Evolutionary conservation across 345 rosid species (phyloP).

Genomic region (Gossypium rotundifolium): DNA sequence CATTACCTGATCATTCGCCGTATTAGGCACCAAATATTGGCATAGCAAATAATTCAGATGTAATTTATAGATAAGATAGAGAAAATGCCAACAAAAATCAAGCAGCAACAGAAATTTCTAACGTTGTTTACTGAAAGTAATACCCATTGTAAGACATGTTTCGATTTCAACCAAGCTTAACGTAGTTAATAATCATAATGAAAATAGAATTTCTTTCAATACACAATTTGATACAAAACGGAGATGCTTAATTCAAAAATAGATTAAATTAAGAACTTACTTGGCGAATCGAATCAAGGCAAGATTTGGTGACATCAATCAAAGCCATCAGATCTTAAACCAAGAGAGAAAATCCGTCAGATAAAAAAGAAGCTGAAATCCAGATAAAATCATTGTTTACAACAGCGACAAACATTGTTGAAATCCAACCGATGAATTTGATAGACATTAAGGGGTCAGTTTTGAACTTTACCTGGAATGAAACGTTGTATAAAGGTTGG

Average conservation of each 20-base stretch:
- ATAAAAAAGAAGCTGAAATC: not conserved
- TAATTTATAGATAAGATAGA: not conserved
- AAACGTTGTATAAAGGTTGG: not conserved
- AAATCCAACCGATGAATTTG: not conserved
- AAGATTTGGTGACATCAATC: conserved; percentile 65
- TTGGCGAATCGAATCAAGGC: conserved; percentile 70
- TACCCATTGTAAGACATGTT: not conserved
- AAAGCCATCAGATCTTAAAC: conserved; percentile 40
- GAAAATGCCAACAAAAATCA: not conserved
- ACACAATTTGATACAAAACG: not conserved
- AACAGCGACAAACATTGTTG: not conserved
- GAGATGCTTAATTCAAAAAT: not conserved
- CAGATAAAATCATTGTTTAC: not conserved
- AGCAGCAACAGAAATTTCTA: not conserved
- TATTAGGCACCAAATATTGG: not conserved
- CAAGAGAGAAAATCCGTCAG: not conserved
- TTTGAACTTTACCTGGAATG: not conserved
- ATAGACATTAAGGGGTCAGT: not conserved
- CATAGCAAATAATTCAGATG: not conserved
- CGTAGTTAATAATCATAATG: not conserved
- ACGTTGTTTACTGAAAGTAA: not conserved
- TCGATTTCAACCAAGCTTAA: not conserved
- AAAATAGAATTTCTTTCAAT: not conserved
- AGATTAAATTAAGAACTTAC: conserved; percentile 33
- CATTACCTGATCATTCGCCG: not conserved